A percentile compares a stretch with the other conserved stretches of the same genome.
Evolutionary conservation across 2,329 filamentous ascomycete species (phyloP).

Genomic region (Fusarium secorum): DNA sequence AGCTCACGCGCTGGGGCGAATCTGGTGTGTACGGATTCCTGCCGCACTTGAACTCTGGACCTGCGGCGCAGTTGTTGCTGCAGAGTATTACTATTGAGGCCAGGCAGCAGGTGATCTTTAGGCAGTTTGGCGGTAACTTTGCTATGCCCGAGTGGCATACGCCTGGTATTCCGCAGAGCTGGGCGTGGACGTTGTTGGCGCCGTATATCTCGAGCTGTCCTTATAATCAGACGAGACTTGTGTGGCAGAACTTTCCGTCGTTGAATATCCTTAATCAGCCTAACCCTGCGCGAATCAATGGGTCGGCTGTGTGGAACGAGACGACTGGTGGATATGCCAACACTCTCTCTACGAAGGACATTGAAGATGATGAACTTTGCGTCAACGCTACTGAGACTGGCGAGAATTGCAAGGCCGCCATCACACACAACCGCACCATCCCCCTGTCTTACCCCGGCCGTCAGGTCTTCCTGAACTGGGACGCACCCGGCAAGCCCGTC

Average conservation of each 20-base stretch:
- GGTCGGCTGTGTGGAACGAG: conserved; percentile 68
- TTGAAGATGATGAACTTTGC: conserved; percentile 60
- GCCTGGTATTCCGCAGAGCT: conserved; percentile 80
- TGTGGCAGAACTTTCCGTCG: conserved; percentile 85
- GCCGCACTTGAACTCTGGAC: conserved; percentile 77
- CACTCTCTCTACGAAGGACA: conserved; percentile 59
- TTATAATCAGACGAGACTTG: conserved; percentile 73
- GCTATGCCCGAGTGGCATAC: conserved; percentile 87
- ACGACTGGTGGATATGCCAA: conserved; percentile 67
- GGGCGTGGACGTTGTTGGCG: conserved; percentile 83
- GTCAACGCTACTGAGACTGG: conserved; percentile 61
- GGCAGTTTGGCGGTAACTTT: conserved; percentile 80
- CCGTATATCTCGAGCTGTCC: conserved; percentile 84
- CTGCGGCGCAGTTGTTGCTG: conserved; percentile 75
- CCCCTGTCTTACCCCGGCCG: conserved; percentile 80
- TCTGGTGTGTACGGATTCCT: conserved; percentile 83
- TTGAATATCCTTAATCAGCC: conserved; percentile 78
- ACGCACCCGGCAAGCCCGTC: conserved; percentile 70
- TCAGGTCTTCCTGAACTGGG: conserved; percentile 76
- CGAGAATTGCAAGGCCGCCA: conserved; percentile 67
- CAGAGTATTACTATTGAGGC: conserved; percentile 82
- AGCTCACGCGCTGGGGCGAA: conserved; percentile 83
- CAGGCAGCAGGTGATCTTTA: conserved; percentile 84
- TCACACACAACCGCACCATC: conserved; percentile 72
- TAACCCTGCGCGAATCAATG: conserved; percentile 73